Evolutionary conservation across 768 basidiomycete genomes (phyloP).

Genomic region (Suillus alpinus): DNA sequence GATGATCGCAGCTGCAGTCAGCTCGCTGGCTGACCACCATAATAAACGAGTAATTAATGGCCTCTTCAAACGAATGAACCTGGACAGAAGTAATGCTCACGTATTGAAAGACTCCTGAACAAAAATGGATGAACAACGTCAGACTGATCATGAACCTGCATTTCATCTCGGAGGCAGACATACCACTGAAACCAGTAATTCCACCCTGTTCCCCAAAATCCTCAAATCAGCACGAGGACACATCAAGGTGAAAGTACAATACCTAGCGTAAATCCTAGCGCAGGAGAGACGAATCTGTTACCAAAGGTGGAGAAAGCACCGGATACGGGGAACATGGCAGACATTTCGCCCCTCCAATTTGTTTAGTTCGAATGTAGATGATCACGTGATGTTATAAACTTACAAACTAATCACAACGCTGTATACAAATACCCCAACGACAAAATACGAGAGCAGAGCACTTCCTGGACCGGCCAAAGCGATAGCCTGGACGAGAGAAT

Average conservation of each 20-base stretch:
- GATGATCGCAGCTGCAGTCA: constrained; percentile 56
- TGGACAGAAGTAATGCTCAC: constrained; percentile 21
- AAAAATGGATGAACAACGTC: not conserved
- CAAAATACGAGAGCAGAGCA: constrained; percentile 57
- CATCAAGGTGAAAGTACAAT: not conserved
- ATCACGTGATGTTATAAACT: constrained; percentile 8
- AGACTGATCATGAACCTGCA: constrained; percentile 4
- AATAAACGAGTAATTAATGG: constrained; percentile 14
- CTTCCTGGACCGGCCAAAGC: constrained; percentile 59
- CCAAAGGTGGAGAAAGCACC: constrained; percentile 61
- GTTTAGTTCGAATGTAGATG: not conserved
- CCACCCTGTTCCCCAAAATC: constrained; percentile 37
- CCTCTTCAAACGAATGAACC: not conserved
- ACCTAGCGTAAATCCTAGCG: constrained; percentile 59
- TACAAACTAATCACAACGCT: constrained; percentile 59
- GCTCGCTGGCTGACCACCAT: constrained; percentile 44
- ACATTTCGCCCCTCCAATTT: constrained; percentile 59
- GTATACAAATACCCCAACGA: constrained; percentile 60
- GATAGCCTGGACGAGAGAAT: constrained; percentile 37
- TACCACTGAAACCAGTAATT: constrained; percentile 56
- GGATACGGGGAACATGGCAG: constrained; percentile 59
- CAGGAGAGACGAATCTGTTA: constrained; percentile 55
- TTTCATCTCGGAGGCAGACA: constrained; percentile 3
- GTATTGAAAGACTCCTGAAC: constrained; percentile 37
- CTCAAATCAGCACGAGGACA: not conserved